These are phyloP conservation scores for Hagleromyces aurorensis DNA, from an alignment of 805 yeast genomes.

Conservation along the genomic window DNA sequence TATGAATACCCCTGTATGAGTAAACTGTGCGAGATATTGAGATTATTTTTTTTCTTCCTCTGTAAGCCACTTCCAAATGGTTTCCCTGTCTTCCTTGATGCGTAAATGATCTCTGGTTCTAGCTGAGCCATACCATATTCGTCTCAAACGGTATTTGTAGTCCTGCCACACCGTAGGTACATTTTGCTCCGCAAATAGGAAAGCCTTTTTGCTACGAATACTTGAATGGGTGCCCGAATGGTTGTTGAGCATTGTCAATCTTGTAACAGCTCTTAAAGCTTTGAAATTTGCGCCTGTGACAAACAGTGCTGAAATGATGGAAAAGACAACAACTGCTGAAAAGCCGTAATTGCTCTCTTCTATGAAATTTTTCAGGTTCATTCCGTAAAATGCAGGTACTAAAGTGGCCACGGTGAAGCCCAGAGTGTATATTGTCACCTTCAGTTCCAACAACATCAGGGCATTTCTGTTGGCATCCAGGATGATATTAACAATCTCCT, in stretches of 20 bases:
- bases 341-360: conserved; percentile 65
- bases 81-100: conserved; percentile 34
- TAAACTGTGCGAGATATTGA: no score
- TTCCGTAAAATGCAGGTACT: conserved; percentile 83
- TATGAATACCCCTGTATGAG: no score
- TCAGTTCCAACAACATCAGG: conserved; percentile 76
- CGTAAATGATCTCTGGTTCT: conserved; percentile 8
- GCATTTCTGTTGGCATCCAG: conserved; percentile 88
- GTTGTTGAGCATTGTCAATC: conserved; percentile 50
- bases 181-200: conserved; percentile 13
- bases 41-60: conserved; percentile 35
- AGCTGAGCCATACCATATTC: conserved; percentile 18
- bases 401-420: conserved; percentile 82
- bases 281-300: conserved; percentile 51
- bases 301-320: conserved; percentile 44
- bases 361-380: conserved; percentile 72
- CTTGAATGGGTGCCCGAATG: conserved; percentile 24
- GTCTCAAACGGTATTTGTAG: conserved; percentile 10
- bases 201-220: conserved; percentile 15
- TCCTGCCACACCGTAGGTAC: conserved; percentile 20
- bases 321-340: conserved; percentile 44
- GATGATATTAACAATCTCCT: conserved; percentile 86
- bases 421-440: conserved; percentile 73
- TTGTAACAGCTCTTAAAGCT: conserved; percentile 53
- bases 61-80: conserved; percentile 50